These are phyloP conservation scores for Plasmodium gallinaceum DNA, from an alignment of 169 alveolate genomes.

Conservation along the genomic window DNA sequence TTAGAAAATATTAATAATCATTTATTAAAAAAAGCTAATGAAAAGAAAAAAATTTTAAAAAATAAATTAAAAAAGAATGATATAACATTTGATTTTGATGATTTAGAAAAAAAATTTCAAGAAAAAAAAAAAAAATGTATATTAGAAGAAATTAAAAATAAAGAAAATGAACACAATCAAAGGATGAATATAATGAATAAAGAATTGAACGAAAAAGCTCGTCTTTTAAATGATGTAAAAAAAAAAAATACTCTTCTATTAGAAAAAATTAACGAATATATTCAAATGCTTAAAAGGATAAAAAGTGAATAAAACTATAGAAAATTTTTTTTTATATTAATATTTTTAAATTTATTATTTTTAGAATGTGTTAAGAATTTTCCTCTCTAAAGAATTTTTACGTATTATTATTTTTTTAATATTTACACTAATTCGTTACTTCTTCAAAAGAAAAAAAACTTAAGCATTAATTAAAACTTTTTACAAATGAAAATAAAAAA, in stretches of 20 bases:
- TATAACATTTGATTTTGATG: slow-evolving; percentile 50
- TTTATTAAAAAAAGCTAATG: slow-evolving; percentile 21
- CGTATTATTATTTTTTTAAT: no score
- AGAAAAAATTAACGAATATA: slow-evolving; percentile 26
- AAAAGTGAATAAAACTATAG: slow-evolving; percentile 9
- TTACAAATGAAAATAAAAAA: no score
- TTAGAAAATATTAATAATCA: slow-evolving; percentile 43
- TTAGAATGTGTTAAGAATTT: not conserved
- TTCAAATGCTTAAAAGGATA: slow-evolving; percentile 23
- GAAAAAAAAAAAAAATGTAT: slow-evolving; percentile 66
- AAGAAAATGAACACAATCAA: slow-evolving; percentile 39
- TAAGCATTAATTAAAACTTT: no score
- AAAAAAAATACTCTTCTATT: slow-evolving; percentile 27
- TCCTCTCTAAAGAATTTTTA: not conserved
- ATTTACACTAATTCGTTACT: no score
- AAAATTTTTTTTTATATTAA: not conserved
- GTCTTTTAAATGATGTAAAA: slow-evolving; percentile 32
- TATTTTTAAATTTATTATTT: not conserved
- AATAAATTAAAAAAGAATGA: slow-evolving; percentile 64
- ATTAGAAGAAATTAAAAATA: slow-evolving; percentile 52
- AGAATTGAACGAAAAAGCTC: slow-evolving; percentile 10
- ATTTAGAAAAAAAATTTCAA: slow-evolving; percentile 68
- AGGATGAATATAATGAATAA: slow-evolving; percentile 10
- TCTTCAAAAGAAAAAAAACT: no score
- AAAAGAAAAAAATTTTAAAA: slow-evolving; percentile 34